These are phyloP conservation scores for Chenopodium suecicum DNA, from an alignment of 148 eudicot genomes.

Conservation along the genomic window DNA sequence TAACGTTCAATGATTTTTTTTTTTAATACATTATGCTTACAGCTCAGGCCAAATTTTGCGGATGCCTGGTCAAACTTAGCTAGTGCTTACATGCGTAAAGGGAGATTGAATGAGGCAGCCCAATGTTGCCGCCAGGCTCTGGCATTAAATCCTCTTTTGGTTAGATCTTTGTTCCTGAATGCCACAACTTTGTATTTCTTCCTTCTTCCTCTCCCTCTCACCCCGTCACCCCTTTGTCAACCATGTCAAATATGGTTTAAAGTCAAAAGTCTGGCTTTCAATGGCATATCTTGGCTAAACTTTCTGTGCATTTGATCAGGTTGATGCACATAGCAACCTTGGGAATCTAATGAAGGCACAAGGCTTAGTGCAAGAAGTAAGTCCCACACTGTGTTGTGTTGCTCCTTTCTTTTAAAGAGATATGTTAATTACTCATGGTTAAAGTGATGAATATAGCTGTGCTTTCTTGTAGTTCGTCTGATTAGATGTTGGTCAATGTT, in stretches of 20 bases:
- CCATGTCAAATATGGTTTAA: neutral
- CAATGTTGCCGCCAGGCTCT: conserved; percentile 98
- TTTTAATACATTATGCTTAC: conserved; percentile 15
- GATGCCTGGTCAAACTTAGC: conserved; percentile 99
- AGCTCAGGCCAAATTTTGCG: conserved; percentile 92
- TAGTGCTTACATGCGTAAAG: conserved; percentile 96
- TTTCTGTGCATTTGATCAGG: conserved; percentile 38
- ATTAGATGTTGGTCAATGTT: conserved; percentile 3
- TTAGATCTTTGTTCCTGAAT: conserved; percentile 18
- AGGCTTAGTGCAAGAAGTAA: conserved; percentile 87
- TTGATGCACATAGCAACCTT: conserved; percentile 97
- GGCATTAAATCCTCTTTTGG: conserved; percentile 73
- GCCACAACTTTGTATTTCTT: neutral
- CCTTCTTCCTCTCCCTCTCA: neutral
- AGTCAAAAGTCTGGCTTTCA: neutral
- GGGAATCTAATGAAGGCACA: conserved; percentile 98
- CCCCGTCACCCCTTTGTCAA: neutral
- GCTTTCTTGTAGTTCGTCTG: neutral
- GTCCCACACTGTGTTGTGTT: conserved; percentile 14
- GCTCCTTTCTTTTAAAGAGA: neutral
- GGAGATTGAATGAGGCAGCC: conserved; percentile 85
- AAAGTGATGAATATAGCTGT: neutral
- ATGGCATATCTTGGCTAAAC: conserved; percentile 5
- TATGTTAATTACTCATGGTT: neutral
- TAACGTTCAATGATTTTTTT: neutral